These are phyloP conservation scores for Talaromyces sp. DNA, from an alignment of 2,329 filamentous ascomycete genomes.

Conservation along the genomic window DNA sequence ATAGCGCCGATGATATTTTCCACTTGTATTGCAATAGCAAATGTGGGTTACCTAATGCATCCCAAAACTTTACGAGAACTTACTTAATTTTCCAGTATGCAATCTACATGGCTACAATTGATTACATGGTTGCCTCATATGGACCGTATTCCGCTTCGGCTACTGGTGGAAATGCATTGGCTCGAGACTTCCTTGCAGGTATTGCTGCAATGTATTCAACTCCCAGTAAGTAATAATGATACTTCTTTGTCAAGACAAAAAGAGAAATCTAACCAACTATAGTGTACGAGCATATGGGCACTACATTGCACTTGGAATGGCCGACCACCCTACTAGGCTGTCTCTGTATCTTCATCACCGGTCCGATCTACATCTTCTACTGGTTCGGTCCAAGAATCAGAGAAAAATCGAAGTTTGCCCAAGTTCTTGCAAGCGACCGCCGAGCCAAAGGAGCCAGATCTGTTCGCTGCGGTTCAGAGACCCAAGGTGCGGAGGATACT, in stretches of 20 bases:
- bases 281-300: slow-evolving; percentile 51
- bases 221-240: slow-evolving; percentile 41
- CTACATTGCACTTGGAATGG: slow-evolving; percentile 52
- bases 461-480: slow-evolving; percentile 19
- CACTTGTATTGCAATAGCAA: slow-evolving; percentile 59
- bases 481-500: slow-evolving; percentile 17
- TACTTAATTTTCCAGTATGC: slow-evolving; percentile 28
- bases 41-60: slow-evolving; percentile 38
- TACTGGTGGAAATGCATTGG: slow-evolving; percentile 64
- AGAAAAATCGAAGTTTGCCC: slow-evolving; percentile 60
- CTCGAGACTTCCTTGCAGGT: slow-evolving; percentile 62
- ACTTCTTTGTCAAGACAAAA: not conserved
- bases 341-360: slow-evolving; percentile 59
- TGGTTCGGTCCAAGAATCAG: slow-evolving; percentile 59
- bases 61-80: not conserved
- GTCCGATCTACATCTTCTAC: slow-evolving; percentile 65
- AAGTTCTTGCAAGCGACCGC: slow-evolving; percentile 52
- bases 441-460: slow-evolving; percentile 23
- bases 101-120: slow-evolving; percentile 64
- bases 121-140: slow-evolving; percentile 66
- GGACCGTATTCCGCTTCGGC: slow-evolving; percentile 63
- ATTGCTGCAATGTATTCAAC: slow-evolving; percentile 58
- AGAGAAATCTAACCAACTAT: not conserved
- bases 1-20: slow-evolving; percentile 60
- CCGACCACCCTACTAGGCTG: slow-evolving; percentile 60